A percentile compares a stretch with the other conserved stretches of the same genome.
phyloP scores from a whole-genome alignment of 495 filamentous ascomycete genomes.

The Letharia lupina region DNA sequence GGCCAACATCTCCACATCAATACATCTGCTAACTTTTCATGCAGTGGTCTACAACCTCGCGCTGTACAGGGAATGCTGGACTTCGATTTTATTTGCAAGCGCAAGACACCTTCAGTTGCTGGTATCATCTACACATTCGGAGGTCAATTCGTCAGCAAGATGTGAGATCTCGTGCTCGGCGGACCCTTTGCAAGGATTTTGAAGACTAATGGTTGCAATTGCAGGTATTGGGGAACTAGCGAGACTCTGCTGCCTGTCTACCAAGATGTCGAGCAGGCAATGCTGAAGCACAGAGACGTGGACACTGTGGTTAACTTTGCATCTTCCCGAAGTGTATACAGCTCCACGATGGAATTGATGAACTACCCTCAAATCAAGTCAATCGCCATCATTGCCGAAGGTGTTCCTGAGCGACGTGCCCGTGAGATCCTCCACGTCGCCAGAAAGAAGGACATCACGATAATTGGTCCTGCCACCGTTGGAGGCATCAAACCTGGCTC shows the following conservation, averaged over 20 bases:
- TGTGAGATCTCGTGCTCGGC: conserved; percentile 44
- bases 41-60: conserved; percentile 84
- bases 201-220: conserved; percentile 10
- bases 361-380: conserved; percentile 92
- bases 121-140: conserved; percentile 99
- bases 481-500: conserved; percentile 98
- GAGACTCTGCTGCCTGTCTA: conserved; percentile 98
- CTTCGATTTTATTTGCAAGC: conserved; percentile 99
- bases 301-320: conserved; percentile 99
- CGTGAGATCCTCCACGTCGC: conserved; percentile 95
- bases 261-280: conserved; percentile 86
- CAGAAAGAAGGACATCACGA: conserved; percentile 96
- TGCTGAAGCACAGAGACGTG: conserved; percentile 94
- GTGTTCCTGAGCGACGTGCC: conserved; percentile 95
- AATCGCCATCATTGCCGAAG: conserved; percentile 98
- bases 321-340: conserved; percentile 95
- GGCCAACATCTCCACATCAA: background rate
- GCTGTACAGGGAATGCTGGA: conserved; percentile 99
- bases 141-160: conserved; percentile 99
- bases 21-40: conserved; percentile 17
- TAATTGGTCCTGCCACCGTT: conserved; percentile 96
- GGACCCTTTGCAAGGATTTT: background rate
- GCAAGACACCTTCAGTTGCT: conserved; percentile 87
- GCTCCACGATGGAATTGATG: conserved; percentile 97
- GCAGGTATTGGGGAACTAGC: conserved; percentile 95